Conservation (phyloP, 192 early-diverging fungal species). For the Glomus cerebriforme region DNA sequence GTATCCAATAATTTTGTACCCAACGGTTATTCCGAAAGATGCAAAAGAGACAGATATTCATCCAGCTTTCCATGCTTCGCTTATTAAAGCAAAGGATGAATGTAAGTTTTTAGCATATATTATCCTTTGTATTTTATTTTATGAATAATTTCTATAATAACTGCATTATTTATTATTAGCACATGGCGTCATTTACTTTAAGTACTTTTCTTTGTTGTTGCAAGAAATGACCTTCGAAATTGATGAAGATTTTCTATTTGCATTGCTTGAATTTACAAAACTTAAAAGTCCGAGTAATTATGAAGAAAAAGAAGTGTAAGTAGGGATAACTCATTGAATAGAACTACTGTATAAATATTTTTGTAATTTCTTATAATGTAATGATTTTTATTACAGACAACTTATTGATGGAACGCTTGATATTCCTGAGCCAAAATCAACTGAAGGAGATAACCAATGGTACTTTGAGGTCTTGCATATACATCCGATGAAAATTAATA, state of each 20-base stretch:
- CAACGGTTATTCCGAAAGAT: conserved; percentile 81
- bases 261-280: conserved; percentile 84
- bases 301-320: conserved; percentile 54
- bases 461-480: conserved; percentile 96
- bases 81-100: conserved; percentile 87
- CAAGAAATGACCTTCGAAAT: conserved; percentile 95
- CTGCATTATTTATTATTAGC: conserved; percentile 45
- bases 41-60: conserved; percentile 53
- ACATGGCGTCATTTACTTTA: conserved; percentile 93
- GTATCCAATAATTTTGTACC: conserved; percentile 93
- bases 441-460: conserved; percentile 70
- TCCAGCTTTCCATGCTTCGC: conserved; percentile 70
- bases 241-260: conserved; percentile 90
- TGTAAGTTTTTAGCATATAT: conserved; percentile 45
- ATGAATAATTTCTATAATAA: background rate
- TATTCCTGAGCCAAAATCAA: conserved; percentile 72
- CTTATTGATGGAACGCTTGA: conserved; percentile 55
- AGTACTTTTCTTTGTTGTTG: conserved; percentile 88
- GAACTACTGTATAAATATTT: background rate
- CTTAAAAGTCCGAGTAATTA: conserved; percentile 57
- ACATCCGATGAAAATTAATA: conserved; percentile 92
- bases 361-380: background rate
- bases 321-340: conserved; percentile 19
- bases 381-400: conserved; percentile 29
- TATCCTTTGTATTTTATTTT: background rate